Evolutionary conservation across 75 land plant species (phyloP), one percentile per base, ranked within the genome.

Genomic region (Ceratopteris richardii): DNA sequence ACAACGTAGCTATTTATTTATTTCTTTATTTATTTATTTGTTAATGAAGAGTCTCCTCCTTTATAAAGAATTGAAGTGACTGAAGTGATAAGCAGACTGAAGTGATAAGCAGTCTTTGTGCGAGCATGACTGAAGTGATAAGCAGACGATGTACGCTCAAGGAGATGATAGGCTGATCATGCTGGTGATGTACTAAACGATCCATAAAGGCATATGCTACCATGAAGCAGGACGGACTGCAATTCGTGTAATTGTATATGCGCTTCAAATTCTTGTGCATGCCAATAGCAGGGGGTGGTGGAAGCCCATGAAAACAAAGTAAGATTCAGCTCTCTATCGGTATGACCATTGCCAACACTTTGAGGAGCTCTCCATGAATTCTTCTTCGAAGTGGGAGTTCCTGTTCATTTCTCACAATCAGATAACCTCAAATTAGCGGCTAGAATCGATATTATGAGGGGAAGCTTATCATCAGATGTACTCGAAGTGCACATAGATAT

Each of bases 141-240:
- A 69, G 61, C 20, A 78, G 77, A 3, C 77, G 71, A 53, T 68
- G 73, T 10, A 73, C 57, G 43, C 56, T 69, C 48, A 60, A 57
- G 13, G 73, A 61, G 1, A 61, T 69, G 29, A 72, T 29, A 29
- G 61, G 61, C 7, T 74, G 29, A 9, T 21, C 27, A 19, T 63
- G 73, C 25, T 66, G 71, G 7, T 10, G 57, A 40, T 33, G 61
- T 16, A 60, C 43, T 18, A 72, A 50, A 0, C 71, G 44, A 41
- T 73, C 69, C 14, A 77, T 69, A 31, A 67, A 77, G 33, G 60
- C 61, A 61, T 68, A 77, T 24, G 76, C 70, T 19, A 74, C 77
- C 0, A 78, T 73, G 37, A 62, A 78, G 64, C 68, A 74, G 7
- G 77, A 67, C n/a, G 77, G 77, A 43, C 72, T 73, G 69, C 81